These are phyloP conservation scores for Myxozyma udenii DNA, from an alignment of 805 yeast genomes.

Conservation along the genomic window DNA sequence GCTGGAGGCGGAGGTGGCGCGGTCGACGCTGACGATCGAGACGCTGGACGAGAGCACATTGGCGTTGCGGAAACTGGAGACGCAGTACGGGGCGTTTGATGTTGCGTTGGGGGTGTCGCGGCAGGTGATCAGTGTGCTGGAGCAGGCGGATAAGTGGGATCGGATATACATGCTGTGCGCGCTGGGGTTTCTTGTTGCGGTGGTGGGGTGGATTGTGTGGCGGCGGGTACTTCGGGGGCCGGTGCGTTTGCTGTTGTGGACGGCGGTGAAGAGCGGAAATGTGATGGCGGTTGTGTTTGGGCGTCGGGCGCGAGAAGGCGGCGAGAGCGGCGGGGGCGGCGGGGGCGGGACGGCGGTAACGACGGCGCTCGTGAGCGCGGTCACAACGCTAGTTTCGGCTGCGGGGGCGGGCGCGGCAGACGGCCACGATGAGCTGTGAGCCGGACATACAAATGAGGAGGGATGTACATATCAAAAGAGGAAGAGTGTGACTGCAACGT, in stretches of 20 bases:
- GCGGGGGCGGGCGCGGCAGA: neutral
- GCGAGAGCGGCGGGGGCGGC: neutral
- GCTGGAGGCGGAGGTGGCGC: constrained; percentile 42
- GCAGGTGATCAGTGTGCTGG: constrained; percentile 39
- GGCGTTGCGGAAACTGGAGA: constrained; percentile 36
- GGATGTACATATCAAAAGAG: too few relatives aligned
- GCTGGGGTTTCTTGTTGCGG: constrained; percentile 40
- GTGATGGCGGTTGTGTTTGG: neutral
- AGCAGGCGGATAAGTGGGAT: constrained; percentile 43
- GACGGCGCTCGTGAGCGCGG: neutral
- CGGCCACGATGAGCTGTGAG: neutral
- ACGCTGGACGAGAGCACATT: constrained; percentile 41
- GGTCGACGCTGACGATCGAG: constrained; percentile 39
- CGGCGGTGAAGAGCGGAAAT: constrained; percentile 14
- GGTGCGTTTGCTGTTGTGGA: constrained; percentile 16
- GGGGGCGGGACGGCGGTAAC: neutral
- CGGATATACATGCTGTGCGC: constrained; percentile 40
- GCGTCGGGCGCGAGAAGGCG: neutral
- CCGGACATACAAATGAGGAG: too few relatives aligned
- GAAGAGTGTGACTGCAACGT: too few relatives aligned
- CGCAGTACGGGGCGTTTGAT: constrained; percentile 41
- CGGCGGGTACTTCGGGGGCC: constrained; percentile 42
- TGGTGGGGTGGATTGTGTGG: constrained; percentile 41
- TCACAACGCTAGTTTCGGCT: neutral
- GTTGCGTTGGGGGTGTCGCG: constrained; percentile 39